Base-by-base conservation (phyloP, 1,284 basidiomycete genomes). In the Gymnopus androsaceus region DNA sequence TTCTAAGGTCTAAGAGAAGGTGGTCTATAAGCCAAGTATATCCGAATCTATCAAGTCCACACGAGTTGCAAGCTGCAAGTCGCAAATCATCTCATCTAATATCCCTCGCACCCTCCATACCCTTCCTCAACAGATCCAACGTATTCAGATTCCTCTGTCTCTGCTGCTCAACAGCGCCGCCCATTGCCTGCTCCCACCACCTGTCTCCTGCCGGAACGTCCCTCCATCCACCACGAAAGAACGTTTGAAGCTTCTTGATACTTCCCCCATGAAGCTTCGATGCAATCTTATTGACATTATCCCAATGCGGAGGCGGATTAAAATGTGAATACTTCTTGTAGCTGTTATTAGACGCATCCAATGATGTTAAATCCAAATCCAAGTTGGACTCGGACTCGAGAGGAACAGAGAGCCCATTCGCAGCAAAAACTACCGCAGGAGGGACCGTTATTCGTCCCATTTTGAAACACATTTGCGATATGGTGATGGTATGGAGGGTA, bases 391-490 rank as follows among this genome's bases (percentile, higher is more conserved):
- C n/a, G 40, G 30, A 19, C 27, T 46, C 4, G 27, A 71, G 62
- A 4, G 76, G 72, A 14, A 59, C 68, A 27, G 72, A 73, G 64
- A 84, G 80, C 0, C 85, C 86, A 55, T 84, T 81, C 2, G 69
- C 62, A 0, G 80, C 84, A 21, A 86, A 66, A 11, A 80, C 77
- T 55, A 88, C 59, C 3, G 72, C 74, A 8, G 91, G 91, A 5
- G 91, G 91, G 50, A 92, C 77, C 14, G 89, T 92, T 59, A 92
- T 82, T 1, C 90, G 77, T 0, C 85, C 87, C 48, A 81, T 70
- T 70, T 93, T 93, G 80, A 86, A 91, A 65, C 87, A 90, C 51
- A 84, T 69, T 60, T 84, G 82, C 34, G 84, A 85, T 47, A 93
- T 74, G 31, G 81, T 78, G 58, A 92, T 67, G 62, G 88, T 90